Evolutionary conservation across 2,329 filamentous ascomycete species (phyloP).

Genomic region (Aspergillus sp.): DNA sequence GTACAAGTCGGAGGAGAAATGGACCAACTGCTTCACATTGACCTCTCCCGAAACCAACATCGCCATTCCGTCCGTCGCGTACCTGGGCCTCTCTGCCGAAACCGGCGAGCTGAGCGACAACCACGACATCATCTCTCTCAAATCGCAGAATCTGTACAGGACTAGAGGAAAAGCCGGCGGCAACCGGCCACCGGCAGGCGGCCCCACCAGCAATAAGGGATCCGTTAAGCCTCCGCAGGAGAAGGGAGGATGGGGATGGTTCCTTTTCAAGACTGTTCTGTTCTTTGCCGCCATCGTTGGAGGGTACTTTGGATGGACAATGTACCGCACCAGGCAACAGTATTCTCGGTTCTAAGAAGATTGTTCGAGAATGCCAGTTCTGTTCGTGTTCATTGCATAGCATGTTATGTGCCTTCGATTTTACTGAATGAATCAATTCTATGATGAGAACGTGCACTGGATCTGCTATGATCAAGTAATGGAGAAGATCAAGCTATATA

Average conservation of each 20-base stretch:
- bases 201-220: conserved; percentile 13
- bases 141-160: conserved; percentile 80
- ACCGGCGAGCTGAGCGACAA: conserved; percentile 95
- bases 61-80: conserved; percentile 65
- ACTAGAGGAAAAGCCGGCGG: conserved; percentile 16
- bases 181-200: conserved; percentile 14
- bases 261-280: conserved; percentile 72
- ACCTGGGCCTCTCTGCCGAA: conserved; percentile 59
- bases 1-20: conserved; percentile 84
- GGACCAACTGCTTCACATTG: conserved; percentile 79
- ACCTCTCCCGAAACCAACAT: conserved; percentile 52
- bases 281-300: conserved; percentile 62
- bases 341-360: conserved; percentile 26
- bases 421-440: too few species aligned
- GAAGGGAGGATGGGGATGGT: conserved; percentile 54
- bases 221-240: conserved; percentile 14
- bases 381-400: conserved; percentile 5
- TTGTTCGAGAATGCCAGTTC: conserved; percentile 5
- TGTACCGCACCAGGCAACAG: conserved; percentile 59
- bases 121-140: conserved; percentile 86
- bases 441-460: too few species aligned
- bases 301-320: conserved; percentile 76
- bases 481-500: too few species aligned
- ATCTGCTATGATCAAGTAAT: too few species aligned
- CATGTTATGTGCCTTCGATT: too few species aligned